phyloP scores from a whole-genome alignment of 129 eudicot species.

The Mikania micrantha region DNA sequence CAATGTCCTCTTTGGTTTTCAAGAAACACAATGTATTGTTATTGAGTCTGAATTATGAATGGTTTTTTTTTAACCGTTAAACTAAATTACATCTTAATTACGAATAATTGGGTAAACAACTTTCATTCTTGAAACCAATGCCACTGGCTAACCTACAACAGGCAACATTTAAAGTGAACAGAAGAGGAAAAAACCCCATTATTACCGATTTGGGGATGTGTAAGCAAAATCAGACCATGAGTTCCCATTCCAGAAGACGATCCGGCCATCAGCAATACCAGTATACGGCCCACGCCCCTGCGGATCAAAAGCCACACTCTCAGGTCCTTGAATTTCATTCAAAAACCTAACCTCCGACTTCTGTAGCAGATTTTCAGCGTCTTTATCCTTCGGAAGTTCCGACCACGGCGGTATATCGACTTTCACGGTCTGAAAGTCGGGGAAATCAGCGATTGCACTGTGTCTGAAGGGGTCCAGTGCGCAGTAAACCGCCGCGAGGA shows the following conservation, averaged over 20 bases:
- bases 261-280: slow-evolving; percentile 83
- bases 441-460: slow-evolving; percentile 63
- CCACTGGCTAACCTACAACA: too few relatives aligned
- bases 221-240: slow-evolving; percentile 69
- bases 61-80: too few relatives aligned
- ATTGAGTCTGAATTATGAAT: too few relatives aligned
- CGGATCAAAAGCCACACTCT: slow-evolving; percentile 76
- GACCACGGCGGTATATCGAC: slow-evolving; percentile 64
- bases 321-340: slow-evolving; percentile 84
- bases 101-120: too few relatives aligned
- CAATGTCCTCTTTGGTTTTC: too few relatives aligned
- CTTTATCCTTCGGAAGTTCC: slow-evolving; percentile 46
- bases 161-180: neutral
- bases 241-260: slow-evolving; percentile 74
- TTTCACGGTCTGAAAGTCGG: slow-evolving; percentile 47
- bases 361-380: slow-evolving; percentile 44
- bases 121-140: too few relatives aligned
- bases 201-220: slow-evolving; percentile 79
- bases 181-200: neutral
- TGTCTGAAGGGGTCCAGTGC: slow-evolving; percentile 77
- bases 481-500: slow-evolving; percentile 57
- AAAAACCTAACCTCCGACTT: slow-evolving; percentile 63
- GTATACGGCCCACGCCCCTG: slow-evolving; percentile 80
- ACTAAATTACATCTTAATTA: too few relatives aligned
- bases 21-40: too few relatives aligned